Conservation (phyloP, 352 stramenopile species). For the Discostella stelligera region DNA sequence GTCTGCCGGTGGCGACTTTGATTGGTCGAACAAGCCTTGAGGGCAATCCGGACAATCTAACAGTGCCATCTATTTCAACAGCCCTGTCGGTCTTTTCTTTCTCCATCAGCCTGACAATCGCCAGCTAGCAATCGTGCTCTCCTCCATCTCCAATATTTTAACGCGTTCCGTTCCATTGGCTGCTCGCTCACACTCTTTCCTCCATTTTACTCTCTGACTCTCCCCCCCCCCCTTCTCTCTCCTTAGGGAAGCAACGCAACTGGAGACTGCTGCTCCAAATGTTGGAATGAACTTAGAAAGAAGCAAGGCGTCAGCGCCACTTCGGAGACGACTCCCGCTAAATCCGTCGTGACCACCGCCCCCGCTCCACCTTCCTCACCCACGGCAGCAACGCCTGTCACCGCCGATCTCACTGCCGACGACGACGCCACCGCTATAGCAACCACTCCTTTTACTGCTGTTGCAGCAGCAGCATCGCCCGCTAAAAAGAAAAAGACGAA, state of each 20-base stretch:
- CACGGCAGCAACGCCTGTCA: conserved; percentile 12
- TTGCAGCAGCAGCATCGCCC: conserved; percentile 11
- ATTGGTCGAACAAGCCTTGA: neutral
- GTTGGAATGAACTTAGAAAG: conserved; percentile 65
- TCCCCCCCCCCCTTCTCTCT: neutral
- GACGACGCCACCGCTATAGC: conserved; percentile 7
- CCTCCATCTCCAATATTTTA: neutral
- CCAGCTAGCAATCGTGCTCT: neutral
- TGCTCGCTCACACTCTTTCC: conserved; percentile 12
- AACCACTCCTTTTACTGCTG: conserved; percentile 20
- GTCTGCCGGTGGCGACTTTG: neutral
- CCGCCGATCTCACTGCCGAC: neutral
- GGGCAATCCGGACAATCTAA: too few species aligned
- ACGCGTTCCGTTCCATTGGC: neutral
- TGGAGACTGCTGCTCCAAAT: conserved; percentile 82
- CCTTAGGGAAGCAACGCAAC: conserved; percentile 76
- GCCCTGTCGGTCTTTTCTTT: too few species aligned
- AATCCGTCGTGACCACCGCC: conserved; percentile 5
- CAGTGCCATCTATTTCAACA: too few species aligned
- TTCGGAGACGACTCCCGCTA: neutral
- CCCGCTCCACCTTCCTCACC: neutral
- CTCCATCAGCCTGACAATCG: neutral
- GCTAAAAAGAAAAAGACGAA: conserved; percentile 82
- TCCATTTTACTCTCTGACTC: neutral
- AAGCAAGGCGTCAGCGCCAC: conserved; percentile 39